Evolutionary conservation across 2,329 filamentous ascomycete genomes (phyloP), one percentile per base, ranked within the genome.

Genomic region (Orbilia brochopaga): DNA sequence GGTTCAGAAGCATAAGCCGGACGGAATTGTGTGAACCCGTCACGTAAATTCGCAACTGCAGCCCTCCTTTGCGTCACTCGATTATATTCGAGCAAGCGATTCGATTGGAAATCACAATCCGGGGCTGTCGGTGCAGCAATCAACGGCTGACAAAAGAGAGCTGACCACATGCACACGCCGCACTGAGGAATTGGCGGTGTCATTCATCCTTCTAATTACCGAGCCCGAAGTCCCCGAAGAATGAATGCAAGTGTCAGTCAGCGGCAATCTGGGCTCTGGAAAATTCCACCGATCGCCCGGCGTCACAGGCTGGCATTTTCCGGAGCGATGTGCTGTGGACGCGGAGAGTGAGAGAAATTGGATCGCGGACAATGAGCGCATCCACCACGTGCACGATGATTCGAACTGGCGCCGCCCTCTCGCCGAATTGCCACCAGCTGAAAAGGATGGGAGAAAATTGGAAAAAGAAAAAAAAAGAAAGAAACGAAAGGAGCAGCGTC

Each of bases 71-170:
- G 54, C 58, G 40, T 69, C 58, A 55, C 11, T 15, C 52, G n/a
- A 19, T 8, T 8, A 8, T 8, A 8, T 3, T 32, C 27, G 27
- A 32, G 27, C 4, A 32, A 8, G 4, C 27, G 27, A 32, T 8
- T 32, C 27, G 53, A 64, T 70, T 70, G 66, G 66, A 64, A 70
- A 70, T 70, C n/a, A 51, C 51, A n/a, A n/a, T n/a, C n/a, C n/a
- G n/a, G 44, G 51, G 3, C n/a, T 15, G 64, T 64, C 64, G 66
- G 59, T 32, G 8, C 8, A 8, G 27, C 64, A 70, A 70, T 70
- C 44, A 19, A 63, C 35, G 35, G 58, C 65, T 62, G 57, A 69
- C 58, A 62, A 62, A 69, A 44, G 52, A 57, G 57, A 35, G 40
- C 51, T 32, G 32, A 52, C 54, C 48, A 57, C 51, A 48, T 50